A percentile compares a stretch with the other conserved stretches of the same genome.
phyloP scores from a whole-genome alignment of 106 monocot species.

The Triglochin maritima region DNA sequence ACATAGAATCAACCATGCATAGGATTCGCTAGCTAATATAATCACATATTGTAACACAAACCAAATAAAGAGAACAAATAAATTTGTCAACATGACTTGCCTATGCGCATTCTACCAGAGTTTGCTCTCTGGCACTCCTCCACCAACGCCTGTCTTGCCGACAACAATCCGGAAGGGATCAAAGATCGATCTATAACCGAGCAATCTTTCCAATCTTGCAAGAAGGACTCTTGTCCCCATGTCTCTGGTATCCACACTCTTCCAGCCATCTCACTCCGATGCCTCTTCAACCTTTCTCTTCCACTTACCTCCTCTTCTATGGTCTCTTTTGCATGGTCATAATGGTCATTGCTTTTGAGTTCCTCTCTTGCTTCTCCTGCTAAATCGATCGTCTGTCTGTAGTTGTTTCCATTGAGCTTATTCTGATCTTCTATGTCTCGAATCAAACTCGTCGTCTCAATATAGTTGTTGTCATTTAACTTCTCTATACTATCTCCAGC shows the following conservation, averaged over 20 bases:
- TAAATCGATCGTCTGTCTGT: not conserved
- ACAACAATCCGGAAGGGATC: conserved; percentile 17
- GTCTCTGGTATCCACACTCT: conserved; percentile 35
- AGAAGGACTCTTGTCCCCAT: conserved; percentile 37
- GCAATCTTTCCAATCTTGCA: conserved; percentile 33
- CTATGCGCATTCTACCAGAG: conserved; percentile 8
- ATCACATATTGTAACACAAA: too few species aligned
- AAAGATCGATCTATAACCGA: conserved; percentile 25
- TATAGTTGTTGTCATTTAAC: too few species aligned
- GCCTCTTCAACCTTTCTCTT: conserved; percentile 40
- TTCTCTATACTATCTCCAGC: too few species aligned
- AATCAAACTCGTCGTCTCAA: too few species aligned
- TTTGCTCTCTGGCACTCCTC: conserved; percentile 20
- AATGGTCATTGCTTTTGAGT: too few species aligned
- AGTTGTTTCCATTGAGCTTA: too few species aligned
- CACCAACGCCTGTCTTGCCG: conserved; percentile 23
- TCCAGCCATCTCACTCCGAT: conserved; percentile 30
- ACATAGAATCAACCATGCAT: too few species aligned
- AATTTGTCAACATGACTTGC: conserved; percentile 19
- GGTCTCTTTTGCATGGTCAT: too few species aligned
- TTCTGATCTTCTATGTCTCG: too few species aligned
- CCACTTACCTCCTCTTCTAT: conserved; percentile 4
- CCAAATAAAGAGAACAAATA: not conserved
- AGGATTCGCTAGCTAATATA: too few species aligned
- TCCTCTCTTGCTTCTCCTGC: not conserved